Conservation (phyloP, 1,284 basidiomycete genomes). For the Marasmius sp. region DNA sequence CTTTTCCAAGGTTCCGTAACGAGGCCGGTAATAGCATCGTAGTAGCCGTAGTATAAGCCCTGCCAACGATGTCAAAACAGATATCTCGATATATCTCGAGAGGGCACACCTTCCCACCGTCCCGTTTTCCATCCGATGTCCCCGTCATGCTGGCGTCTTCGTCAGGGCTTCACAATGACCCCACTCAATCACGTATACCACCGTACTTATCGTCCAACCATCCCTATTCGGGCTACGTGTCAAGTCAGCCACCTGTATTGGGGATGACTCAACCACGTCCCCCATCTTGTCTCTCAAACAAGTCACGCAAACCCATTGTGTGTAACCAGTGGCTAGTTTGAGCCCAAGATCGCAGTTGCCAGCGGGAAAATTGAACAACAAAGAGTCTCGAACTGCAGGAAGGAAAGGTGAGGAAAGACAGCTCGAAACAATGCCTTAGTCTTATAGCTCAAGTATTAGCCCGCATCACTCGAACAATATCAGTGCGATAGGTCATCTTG, state of each 20-base stretch:
- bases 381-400: too few relatives aligned
- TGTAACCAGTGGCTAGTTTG: too few relatives aligned
- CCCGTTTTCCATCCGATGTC: neutral
- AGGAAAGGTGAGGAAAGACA: too few relatives aligned
- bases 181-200: neutral
- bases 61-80: slow-evolving; percentile 7
- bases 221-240: slow-evolving; percentile 1
- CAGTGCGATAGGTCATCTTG: too few relatives aligned
- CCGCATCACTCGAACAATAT: too few relatives aligned
- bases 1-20: slow-evolving; percentile 50
- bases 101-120: slow-evolving; percentile 28
- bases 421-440: too few relatives aligned
- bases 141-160: neutral
- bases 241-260: neutral
- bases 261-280: too few relatives aligned
- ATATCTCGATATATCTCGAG: neutral
- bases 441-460: too few relatives aligned
- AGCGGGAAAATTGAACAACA: too few relatives aligned
- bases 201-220: neutral
- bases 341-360: too few relatives aligned
- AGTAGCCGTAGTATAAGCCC: slow-evolving; percentile 40
- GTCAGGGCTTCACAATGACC: neutral
- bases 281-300: too few relatives aligned
- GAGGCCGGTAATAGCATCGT: slow-evolving; percentile 54
- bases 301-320: too few relatives aligned